A percentile compares a stretch with the other conserved stretches of the same genome.
These are phyloP conservation scores for Barnettozyma populi DNA, from an alignment of 805 yeast species.

Conservation along the genomic window DNA sequence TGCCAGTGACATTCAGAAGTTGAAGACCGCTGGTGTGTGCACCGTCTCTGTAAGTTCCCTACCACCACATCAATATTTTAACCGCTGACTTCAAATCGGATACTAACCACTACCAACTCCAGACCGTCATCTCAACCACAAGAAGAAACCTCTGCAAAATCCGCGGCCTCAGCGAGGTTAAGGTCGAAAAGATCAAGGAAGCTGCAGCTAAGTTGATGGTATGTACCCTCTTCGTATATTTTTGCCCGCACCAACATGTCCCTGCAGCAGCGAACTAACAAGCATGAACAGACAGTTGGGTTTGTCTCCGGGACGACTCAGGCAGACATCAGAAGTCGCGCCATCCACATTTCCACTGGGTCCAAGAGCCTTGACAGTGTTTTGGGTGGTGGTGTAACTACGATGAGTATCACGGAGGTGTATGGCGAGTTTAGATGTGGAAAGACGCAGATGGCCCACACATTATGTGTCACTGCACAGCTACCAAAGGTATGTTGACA, in stretches of 20 bases:
- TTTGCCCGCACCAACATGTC: neutral
- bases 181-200: constrained; percentile 70
- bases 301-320: constrained; percentile 71
- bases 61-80: constrained; percentile 17
- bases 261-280: neutral
- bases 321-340: constrained; percentile 56
- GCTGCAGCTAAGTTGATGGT: constrained; percentile 61
- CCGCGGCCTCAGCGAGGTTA: constrained; percentile 69
- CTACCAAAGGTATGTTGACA: constrained; percentile 41
- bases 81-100: neutral
- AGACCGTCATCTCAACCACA: constrained; percentile 55
- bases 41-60: constrained; percentile 50
- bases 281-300: constrained; percentile 42
- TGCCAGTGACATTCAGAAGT: constrained; percentile 63
- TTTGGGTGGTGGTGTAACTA: constrained; percentile 71
- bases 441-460: constrained; percentile 77
- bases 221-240: constrained; percentile 2
- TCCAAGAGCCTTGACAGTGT: constrained; percentile 62
- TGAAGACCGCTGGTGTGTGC: constrained; percentile 61
- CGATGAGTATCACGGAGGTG: constrained; percentile 74
- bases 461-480: constrained; percentile 72
- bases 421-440: constrained; percentile 82
- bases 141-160: constrained; percentile 59
- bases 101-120: neutral
- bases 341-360: constrained; percentile 65